A percentile compares a stretch with the other conserved stretches of the same genome.
Conservation (phyloP, 768 basidiomycete species). For the Suillus subluteus region DNA sequence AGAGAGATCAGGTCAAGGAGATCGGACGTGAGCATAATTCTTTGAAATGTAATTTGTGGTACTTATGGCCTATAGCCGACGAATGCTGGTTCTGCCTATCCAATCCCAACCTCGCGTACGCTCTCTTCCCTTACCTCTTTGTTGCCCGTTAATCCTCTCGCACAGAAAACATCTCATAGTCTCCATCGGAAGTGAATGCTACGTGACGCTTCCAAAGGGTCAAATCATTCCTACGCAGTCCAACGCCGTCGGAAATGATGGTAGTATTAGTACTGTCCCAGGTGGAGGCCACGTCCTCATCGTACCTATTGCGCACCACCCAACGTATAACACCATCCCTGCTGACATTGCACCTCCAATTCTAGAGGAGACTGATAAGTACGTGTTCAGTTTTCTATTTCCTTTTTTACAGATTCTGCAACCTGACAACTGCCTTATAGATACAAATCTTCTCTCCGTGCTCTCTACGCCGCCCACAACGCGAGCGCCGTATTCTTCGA, state of each 20-base stretch:
- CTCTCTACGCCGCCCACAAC: constrained; percentile 71
- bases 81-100: constrained; percentile 99
- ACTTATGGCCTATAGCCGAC: constrained; percentile 55
- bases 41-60: background rate
- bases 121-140: constrained; percentile 18
- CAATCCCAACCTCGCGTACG: constrained; percentile 87
- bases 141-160: constrained; percentile 4
- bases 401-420: constrained; percentile 7
- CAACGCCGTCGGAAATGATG: constrained; percentile 42
- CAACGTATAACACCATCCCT: constrained; percentile 83
- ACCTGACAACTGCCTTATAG: constrained; percentile 37
- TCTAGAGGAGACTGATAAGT: constrained; percentile 80
- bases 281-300: constrained; percentile 97
- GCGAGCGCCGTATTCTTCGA: constrained; percentile 82
- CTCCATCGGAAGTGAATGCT: constrained; percentile 91
- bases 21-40: constrained; percentile 65
- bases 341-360: constrained; percentile 76
- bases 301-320: constrained; percentile 92
- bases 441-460: constrained; percentile 76
- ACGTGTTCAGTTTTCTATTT: constrained; percentile 19
- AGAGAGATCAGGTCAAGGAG: constrained; percentile 67
- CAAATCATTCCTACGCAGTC: constrained; percentile 86
- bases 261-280: constrained; percentile 56
- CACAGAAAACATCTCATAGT: constrained; percentile 93
- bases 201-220: constrained; percentile 95